Evolutionary conservation across 441 rosid genomes (phyloP), one percentile per base, ranked within the genome.

Genomic region (Euphorbia schlechtendalii): DNA sequence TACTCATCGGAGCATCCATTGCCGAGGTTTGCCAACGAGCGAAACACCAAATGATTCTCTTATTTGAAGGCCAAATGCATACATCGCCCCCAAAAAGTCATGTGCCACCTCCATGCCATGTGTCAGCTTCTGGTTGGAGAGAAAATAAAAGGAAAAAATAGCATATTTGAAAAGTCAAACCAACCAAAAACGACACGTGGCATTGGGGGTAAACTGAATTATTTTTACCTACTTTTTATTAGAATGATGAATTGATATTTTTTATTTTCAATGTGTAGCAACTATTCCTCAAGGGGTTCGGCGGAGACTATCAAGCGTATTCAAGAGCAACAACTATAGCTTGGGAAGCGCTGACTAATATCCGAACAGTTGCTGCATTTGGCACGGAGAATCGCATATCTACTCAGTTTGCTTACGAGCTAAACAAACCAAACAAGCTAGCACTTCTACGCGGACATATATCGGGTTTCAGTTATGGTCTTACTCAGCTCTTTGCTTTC

Each of bases 281-380:
- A 87, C 71, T 89, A n/a, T 92, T 92, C 78, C 83, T 89, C 20
- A 86, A 87, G 73, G 98, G 98, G 30, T 92, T 92, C 27, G 95
- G 92, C 58, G 96, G 96, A 72, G 87, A 89, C 68, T 89, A 87
- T 75, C 65, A 55, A 4, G 82, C 85, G 40, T 89, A 92, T 71
- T 65, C 88, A 17, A 80, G 69, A 65, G 98, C 96, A 68, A 86
- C 84, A 59, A 54, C 86, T 7, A 62, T 92, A 75, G 98, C 96
- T 0, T 82, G 92, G 14, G 98, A 89, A 78, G 91, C 95, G 0
- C 79, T 92, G 32, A 75, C 77, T 20, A 92, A 87, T 75, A 82
- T 92, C 53, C 85, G 95, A 0, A 89, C 90, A 0, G 85, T 92
- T 3, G 91, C 90, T 68, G 84, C 95, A 3, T 89, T 89, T 71